A percentile compares a stretch with the other conserved stretches of the same genome.
These are phyloP conservation scores for Hirschfeldia incana DNA, from an alignment of 345 rosid genomes.

Conservation along the genomic window DNA sequence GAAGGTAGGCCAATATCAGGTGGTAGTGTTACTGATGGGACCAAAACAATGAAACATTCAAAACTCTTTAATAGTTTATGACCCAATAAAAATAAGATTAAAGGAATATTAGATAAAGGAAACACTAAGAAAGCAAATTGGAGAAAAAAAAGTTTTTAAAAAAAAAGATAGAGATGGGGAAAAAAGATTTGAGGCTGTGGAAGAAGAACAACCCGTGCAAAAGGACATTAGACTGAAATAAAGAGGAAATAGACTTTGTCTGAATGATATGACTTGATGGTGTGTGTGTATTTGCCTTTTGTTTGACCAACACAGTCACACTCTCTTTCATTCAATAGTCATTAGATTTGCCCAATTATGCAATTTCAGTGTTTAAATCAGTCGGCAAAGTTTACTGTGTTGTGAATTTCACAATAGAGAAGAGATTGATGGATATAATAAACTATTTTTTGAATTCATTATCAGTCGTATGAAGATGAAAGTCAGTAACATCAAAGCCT, in stretches of 20 bases:
- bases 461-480: neutral
- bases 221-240: constrained; percentile 32
- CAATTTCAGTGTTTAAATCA: constrained; percentile 13
- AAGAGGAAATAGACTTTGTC: constrained; percentile 33
- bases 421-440: neutral
- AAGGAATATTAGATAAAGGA: constrained; percentile 28
- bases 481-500: neutral
- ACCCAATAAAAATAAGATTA: constrained; percentile 1
- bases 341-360: neutral
- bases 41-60: constrained; percentile 24
- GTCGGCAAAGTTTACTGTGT: neutral
- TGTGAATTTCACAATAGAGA: neutral
- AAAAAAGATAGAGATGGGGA: neutral
- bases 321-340: constrained; percentile 10
- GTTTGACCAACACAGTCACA: constrained; percentile 40
- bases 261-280: constrained; percentile 33
- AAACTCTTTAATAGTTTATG: constrained; percentile 22
- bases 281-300: constrained; percentile 34
- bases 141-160: neutral
- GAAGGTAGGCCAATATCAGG: constrained; percentile 31
- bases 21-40: constrained; percentile 33
- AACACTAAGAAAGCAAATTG: constrained; percentile 35
- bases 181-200: constrained; percentile 8
- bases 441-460: neutral
- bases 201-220: constrained; percentile 35